phyloP scores from a whole-genome alignment of 495 filamentous ascomycete genomes.

The Aspergillus egyptiacus region DNA sequence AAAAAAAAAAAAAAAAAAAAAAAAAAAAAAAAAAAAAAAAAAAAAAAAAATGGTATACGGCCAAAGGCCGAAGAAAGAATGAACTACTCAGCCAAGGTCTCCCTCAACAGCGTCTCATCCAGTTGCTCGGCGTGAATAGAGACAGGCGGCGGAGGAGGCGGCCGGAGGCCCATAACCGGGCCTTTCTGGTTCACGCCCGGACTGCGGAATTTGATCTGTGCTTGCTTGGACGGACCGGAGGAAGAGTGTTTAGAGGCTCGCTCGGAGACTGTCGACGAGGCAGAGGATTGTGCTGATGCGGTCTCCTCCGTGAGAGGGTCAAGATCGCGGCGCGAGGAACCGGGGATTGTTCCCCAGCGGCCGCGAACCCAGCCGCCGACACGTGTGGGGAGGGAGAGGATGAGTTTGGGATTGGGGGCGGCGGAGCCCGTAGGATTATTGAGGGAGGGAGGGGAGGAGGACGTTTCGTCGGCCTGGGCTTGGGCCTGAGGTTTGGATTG shows the following conservation, averaged over 20 bases:
- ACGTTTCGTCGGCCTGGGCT: constrained; percentile 8
- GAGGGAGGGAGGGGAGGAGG: too few relatives aligned
- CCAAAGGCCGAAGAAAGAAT: not conserved
- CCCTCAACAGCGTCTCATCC: constrained; percentile 35
- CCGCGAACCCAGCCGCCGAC: constrained; percentile 53
- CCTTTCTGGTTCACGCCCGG: constrained; percentile 47
- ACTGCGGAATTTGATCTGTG: constrained; percentile 29
- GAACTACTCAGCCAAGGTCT: constrained; percentile 36
- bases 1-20: not conserved
- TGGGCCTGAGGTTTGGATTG: too few relatives aligned
- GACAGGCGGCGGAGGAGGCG: constrained; percentile 27
- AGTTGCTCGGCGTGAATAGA: constrained; percentile 31
- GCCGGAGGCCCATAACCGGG: constrained; percentile 37
- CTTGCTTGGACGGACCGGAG: constrained; percentile 8
- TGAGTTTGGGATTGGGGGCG: constrained; percentile 20
- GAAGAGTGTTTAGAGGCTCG: not conserved
- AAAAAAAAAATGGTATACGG: constrained; percentile 1
- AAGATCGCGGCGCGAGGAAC: constrained; percentile 19
- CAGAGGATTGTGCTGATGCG: constrained; percentile 7
- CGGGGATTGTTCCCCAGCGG: constrained; percentile 46
- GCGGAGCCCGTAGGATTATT: constrained; percentile 23
- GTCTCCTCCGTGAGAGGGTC: constrained; percentile 14
- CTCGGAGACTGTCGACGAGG: constrained; percentile 9
- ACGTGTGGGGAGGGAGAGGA: constrained; percentile 37
- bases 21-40: not conserved